Base-by-base conservation (phyloP, 768 basidiomycete genomes). In the Suillus decipiens region DNA sequence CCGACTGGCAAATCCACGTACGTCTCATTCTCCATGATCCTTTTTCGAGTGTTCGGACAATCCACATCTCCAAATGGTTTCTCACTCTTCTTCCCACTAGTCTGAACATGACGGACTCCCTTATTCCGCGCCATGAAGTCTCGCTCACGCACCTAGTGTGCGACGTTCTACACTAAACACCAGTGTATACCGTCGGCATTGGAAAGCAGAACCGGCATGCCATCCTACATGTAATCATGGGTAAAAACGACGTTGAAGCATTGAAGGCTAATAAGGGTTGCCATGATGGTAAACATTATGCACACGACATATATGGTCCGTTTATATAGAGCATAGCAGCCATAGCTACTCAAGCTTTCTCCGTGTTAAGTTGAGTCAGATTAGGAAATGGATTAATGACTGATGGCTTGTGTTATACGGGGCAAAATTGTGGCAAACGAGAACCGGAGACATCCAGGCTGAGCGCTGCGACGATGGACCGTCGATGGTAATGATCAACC, bases 371-470 rank as follows among this genome's bases (percentile, higher is more conserved):
- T 42, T 17, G n/a, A n/a, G n/a, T n/a, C n/a, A n/a, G n/a, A n/a
- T n/a, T n/a, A n/a, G n/a, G n/a, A n/a, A n/a, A n/a, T n/a, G n/a
- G n/a, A n/a, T 28, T 28, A 43, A 43, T 43, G 43, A n/a, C 43
- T n/a, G 11, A 9, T n/a, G n/a, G 3, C 42, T 42, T 34, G 33
- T 53, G 28, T 28, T 28, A 34, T 34, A 19, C 34, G 9, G 62
- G 68, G 64, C 17, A 63, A 66, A 7, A 62, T 76, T 9, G 15
- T 37, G 37, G 37, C 24, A 17, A 36, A 37, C 37, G 68, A 31
- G 51, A 60, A 58, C 6, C 61, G 65, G 63, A 51, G 75, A 77
- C 17, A 69, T 76, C n/a, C 12, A 14, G n/a, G 14, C 42, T 11
- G 10, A 37, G 22, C 3, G 3, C 28, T 28, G 28, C 28, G 28